Conservation (phyloP, 1,284 basidiomycete genomes). For the Leccinum pallidistipes region DNA sequence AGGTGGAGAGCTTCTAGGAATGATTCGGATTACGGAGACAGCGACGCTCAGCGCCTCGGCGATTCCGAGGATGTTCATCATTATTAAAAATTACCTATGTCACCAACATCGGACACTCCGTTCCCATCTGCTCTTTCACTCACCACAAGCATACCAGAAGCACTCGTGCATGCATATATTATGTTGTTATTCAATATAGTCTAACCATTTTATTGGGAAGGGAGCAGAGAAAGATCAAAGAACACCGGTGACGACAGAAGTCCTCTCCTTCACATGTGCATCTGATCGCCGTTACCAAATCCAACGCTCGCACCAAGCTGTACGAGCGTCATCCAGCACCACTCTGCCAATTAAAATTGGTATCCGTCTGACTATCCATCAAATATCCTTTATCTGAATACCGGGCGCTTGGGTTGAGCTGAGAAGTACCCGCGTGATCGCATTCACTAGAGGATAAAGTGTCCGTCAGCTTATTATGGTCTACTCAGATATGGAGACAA, state of each 20-base stretch:
- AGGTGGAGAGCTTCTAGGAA: slow-evolving; percentile 35
- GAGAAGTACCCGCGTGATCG: slow-evolving; percentile 74
- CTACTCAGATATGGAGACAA: slow-evolving; percentile 1
- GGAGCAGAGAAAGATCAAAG: slow-evolving; percentile 1
- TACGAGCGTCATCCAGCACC: slow-evolving; percentile 17
- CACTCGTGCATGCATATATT: slow-evolving; percentile 1
- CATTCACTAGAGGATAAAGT: slow-evolving; percentile 48
- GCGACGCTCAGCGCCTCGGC: slow-evolving; percentile 5
- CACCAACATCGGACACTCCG: background rate
- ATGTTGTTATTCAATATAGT: slow-evolving; percentile 3
- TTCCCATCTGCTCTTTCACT: background rate
- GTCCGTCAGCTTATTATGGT: slow-evolving; percentile 18
- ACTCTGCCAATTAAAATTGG: background rate
- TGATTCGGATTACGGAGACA: slow-evolving; percentile 15
- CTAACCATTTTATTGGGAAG: background rate
- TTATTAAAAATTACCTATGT: slow-evolving; percentile 5
- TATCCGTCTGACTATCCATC: slow-evolving; percentile 10
- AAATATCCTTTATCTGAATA: slow-evolving; percentile 57
- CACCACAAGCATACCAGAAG: background rate
- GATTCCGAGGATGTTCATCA: slow-evolving; percentile 11
- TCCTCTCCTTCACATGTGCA: slow-evolving; percentile 6
- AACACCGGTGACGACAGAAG: slow-evolving; percentile 4
- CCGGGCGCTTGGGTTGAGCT: slow-evolving; percentile 87
- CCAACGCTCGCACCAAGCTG: slow-evolving; percentile 20
- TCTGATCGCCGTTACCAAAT: slow-evolving; percentile 30